Evolutionary conservation across 805 yeast species (phyloP).

Genomic region (Suhomyces faveliae): DNA sequence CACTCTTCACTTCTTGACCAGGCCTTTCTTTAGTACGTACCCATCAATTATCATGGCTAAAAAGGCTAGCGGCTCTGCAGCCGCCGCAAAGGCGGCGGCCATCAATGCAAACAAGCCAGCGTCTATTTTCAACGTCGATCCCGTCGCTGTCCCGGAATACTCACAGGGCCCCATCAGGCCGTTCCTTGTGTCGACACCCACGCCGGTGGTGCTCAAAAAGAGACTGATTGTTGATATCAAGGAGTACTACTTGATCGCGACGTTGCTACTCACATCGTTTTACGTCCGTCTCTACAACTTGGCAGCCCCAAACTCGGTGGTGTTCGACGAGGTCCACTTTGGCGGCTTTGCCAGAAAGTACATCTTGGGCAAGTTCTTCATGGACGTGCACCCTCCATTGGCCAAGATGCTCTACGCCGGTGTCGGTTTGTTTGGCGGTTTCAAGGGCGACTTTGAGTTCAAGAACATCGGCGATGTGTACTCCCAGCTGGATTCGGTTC

Average conservation of each 20-base stretch:
- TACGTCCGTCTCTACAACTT: constrained; percentile 62
- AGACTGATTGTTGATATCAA: constrained; percentile 15
- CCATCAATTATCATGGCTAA: constrained; percentile 7
- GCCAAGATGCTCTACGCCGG: constrained; percentile 76
- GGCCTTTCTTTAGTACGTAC: neutral
- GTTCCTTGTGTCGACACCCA: constrained; percentile 53
- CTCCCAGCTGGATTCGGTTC: constrained; percentile 48
- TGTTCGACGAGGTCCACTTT: constrained; percentile 91
- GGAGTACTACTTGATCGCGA: constrained; percentile 31
- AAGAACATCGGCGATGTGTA: constrained; percentile 61
- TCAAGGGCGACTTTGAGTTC: constrained; percentile 67
- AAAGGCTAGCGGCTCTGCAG: constrained; percentile 6
- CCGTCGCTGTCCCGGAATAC: constrained; percentile 34
- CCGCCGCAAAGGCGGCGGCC: constrained; percentile 12
- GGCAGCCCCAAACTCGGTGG: constrained; percentile 73
- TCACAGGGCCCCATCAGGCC: constrained; percentile 54
- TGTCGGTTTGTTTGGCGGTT: constrained; percentile 65
- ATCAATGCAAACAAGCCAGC: constrained; percentile 7
- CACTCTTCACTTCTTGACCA: neutral
- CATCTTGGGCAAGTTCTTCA: constrained; percentile 59
- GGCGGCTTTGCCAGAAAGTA: constrained; percentile 95
- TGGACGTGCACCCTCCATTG: constrained; percentile 81
- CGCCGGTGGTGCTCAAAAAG: constrained; percentile 34
- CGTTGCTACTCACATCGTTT: constrained; percentile 49
- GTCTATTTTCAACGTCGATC: constrained; percentile 30